Evolutionary conservation across 768 basidiomycete species (phyloP), one percentile per base, ranked within the genome.

Genomic region (Suillus placidus): DNA sequence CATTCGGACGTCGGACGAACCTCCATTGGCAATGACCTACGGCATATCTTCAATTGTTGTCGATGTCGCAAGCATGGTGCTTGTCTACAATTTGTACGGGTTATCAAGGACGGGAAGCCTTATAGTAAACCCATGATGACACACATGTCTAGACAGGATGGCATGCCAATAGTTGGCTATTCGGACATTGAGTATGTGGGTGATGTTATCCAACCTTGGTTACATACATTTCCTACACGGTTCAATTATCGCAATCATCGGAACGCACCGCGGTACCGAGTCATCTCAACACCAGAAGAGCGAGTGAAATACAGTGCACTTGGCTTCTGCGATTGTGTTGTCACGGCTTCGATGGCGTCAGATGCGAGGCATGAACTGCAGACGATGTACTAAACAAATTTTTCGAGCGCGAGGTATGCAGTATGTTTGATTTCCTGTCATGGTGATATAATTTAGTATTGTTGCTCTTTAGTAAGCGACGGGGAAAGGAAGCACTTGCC

Each of bases 231-330:
- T 43, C 42, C 6, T 2, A 43, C 18, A 43, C 42, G 42, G 42
- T 18, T 43, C 42, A 43, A 35, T 26, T 1, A 9, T 43, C 16
- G 42, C 42, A 18, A 13, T 62, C 37, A 34, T 18, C 26, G 10
- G 51, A 66, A 58, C 6, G 35, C 60, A 45, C 57, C 45, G 40
- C 67, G 65, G 7, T 62, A 62, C 37, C 88, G 81, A 0, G 84
- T 87, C 49, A 92, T 85, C 67, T 85, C 79, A 20, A 93, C 87
- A 8, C 83, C 85, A 0, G 90, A 88, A 1, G 83, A 82, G 26
- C 82, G 77, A 3, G 88, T 90, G 72, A 87, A 89, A 35, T 87
- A 86, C 32, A 93, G 75, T 0, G 92, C 91, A 63, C 86, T 87
- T 0, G 91, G 91, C 69, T 93, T 94, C 64, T 86, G 84, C n/a